These are phyloP conservation scores for Fusarium heterosporum DNA, from an alignment of 2,329 filamentous ascomycete genomes.

Conservation along the genomic window DNA sequence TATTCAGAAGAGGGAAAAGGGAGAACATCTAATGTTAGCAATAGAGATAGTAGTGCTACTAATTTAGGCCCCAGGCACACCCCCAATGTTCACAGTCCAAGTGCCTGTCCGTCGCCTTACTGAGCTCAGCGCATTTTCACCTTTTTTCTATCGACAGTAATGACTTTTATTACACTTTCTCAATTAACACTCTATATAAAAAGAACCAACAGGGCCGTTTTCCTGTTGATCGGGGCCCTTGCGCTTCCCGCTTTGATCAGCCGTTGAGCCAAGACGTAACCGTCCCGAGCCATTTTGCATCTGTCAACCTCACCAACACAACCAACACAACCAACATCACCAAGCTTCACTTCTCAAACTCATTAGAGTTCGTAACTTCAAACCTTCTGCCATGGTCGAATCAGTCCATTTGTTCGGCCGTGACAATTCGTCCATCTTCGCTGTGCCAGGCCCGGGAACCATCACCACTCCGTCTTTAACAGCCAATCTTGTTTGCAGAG, in stretches of 20 bases:
- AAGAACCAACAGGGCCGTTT: slow-evolving; percentile 7
- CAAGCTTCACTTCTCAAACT: neutral
- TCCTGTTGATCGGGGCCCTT: slow-evolving; percentile 20
- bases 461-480: slow-evolving; percentile 49
- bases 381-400: slow-evolving; percentile 27
- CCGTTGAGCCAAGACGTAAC: slow-evolving; percentile 36
- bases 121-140: slow-evolving; percentile 12
- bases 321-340: slow-evolving; percentile 23
- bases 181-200: slow-evolving; percentile 25
- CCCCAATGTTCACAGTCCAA: slow-evolving; percentile 21
- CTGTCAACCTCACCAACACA: slow-evolving; percentile 18
- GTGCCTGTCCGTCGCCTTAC: slow-evolving; percentile 18
- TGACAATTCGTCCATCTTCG: slow-evolving; percentile 39
- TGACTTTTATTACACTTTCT: slow-evolving; percentile 3
- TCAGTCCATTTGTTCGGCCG: slow-evolving; percentile 36
- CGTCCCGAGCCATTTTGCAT: slow-evolving; percentile 11
- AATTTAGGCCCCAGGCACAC: slow-evolving; percentile 31
- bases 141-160: slow-evolving; percentile 15
- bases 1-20: neutral
- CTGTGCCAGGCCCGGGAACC: slow-evolving; percentile 37
- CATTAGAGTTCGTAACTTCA: neutral
- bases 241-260: slow-evolving; percentile 32
- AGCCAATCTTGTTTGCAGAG: slow-evolving; percentile 62
- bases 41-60: neutral
- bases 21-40: neutral